Percentiles rank a stretch among this genome's conserved stretches.
phyloP scores from a whole-genome alignment of 176 grass and related monocot genomes.

The Zizania latifolia region DNA sequence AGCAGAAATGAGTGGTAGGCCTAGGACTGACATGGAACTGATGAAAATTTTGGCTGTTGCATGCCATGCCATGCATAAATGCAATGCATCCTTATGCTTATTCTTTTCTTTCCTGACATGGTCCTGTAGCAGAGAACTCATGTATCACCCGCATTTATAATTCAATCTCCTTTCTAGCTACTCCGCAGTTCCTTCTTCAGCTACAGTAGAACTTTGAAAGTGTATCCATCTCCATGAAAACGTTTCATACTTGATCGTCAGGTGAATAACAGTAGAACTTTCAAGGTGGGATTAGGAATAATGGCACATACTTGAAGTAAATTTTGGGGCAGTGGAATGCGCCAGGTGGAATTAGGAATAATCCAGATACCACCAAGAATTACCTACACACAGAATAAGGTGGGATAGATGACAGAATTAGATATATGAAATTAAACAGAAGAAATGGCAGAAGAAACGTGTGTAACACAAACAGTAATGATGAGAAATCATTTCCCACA shows the following conservation, averaged over 20 bases:
- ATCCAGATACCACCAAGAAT: neutral
- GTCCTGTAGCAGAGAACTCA: slow-evolving; percentile 33
- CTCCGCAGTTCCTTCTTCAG: slow-evolving; percentile 12
- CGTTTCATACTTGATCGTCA: neutral
- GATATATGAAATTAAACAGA: neutral
- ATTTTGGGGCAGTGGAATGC: neutral
- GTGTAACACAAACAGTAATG: neutral
- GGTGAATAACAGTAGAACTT: neutral
- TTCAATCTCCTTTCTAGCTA: slow-evolving; percentile 21
- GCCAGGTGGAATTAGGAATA: neutral
- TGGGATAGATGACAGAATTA: neutral
- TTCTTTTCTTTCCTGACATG: slow-evolving; percentile 47
- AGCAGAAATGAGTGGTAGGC: slow-evolving; percentile 45
- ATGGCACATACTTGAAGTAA: neutral
- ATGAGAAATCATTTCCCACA: slow-evolving; percentile 1
- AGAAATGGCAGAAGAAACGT: neutral
- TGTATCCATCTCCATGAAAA: neutral
- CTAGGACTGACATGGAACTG: slow-evolving; percentile 80
- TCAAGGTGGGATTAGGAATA: neutral
- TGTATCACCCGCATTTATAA: slow-evolving; percentile 39
- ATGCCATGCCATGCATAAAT: slow-evolving; percentile 9
- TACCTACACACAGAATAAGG: slow-evolving; percentile 16
- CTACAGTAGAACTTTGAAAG: neutral
- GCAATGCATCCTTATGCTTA: slow-evolving; percentile 20
- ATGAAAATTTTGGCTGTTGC: slow-evolving; percentile 65